Evolutionary conservation across 2,329 filamentous ascomycete genomes (phyloP).

Genomic region (Ceratocystis albifundus): DNA sequence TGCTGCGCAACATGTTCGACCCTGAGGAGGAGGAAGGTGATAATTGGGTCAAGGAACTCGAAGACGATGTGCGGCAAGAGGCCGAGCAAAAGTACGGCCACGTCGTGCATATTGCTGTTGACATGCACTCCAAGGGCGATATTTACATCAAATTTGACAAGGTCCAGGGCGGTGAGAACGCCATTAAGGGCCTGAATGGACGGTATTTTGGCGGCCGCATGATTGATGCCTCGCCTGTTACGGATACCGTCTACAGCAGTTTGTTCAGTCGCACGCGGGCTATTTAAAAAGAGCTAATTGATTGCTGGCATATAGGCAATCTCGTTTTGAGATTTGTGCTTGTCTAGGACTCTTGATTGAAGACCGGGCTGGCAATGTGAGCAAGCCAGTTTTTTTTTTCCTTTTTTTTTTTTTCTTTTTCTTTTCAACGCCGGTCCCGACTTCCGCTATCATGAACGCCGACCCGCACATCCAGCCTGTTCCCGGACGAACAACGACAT

Average conservation of each 20-base stretch:
- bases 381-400: background rate
- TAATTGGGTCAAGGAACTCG: slow-evolving; percentile 81
- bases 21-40: slow-evolving; percentile 81
- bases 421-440: background rate
- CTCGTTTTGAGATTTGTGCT: background rate
- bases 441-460: background rate
- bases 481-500: background rate
- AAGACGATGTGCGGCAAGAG: slow-evolving; percentile 85
- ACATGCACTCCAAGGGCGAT: slow-evolving; percentile 87
- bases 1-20: slow-evolving; percentile 93
- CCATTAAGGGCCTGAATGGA: slow-evolving; percentile 94
- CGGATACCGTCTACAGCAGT: slow-evolving; percentile 97
- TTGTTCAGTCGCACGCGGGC: slow-evolving; percentile 79
- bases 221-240: slow-evolving; percentile 90
- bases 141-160: slow-evolving; percentile 98
- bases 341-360: slow-evolving; percentile 18
- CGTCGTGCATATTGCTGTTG: slow-evolving; percentile 91
- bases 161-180: slow-evolving; percentile 89
- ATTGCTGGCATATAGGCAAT: slow-evolving; percentile 19
- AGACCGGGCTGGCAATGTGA: background rate
- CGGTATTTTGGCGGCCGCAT: slow-evolving; percentile 87
- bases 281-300: slow-evolving; percentile 44
- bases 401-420: too few relatives aligned
- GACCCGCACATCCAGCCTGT: background rate
- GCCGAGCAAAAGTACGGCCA: slow-evolving; percentile 93